A percentile compares a stretch with the other conserved stretches of the same genome.
Evolutionary conservation across 2,329 filamentous ascomycete genomes (phyloP).

Genomic region (Coniochaeta pulveracea): DNA sequence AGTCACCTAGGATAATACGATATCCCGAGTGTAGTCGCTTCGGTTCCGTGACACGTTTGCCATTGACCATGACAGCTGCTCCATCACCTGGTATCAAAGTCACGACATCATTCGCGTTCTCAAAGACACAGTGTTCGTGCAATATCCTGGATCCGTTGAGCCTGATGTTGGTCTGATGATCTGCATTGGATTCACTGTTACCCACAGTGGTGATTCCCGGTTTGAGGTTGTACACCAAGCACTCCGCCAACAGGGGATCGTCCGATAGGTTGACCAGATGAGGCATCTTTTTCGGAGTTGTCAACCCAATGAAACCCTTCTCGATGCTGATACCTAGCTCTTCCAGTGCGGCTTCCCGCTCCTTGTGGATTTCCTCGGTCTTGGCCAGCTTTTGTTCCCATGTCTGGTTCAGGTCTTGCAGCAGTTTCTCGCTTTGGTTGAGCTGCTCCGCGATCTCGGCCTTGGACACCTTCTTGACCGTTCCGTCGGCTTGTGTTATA

Average conservation of each 20-base stretch:
- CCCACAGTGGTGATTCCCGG: constrained; percentile 89
- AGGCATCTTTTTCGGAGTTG: constrained; percentile 97
- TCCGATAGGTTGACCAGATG: constrained; percentile 97
- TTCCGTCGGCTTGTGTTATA: constrained; percentile 76
- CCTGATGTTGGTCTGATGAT: constrained; percentile 72
- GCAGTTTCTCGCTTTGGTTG: constrained; percentile 90
- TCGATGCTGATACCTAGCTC: constrained; percentile 98
- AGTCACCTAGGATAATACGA: constrained; percentile 91
- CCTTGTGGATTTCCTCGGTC: constrained; percentile 95
- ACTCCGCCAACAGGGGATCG: constrained; percentile 86
- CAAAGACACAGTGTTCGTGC: constrained; percentile 85
- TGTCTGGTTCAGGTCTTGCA: constrained; percentile 92
- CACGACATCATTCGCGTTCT: constrained; percentile 79
- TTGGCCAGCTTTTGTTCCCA: constrained; percentile 96
- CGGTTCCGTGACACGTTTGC: constrained; percentile 75
- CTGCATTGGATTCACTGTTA: constrained; percentile 75
- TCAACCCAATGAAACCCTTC: constrained; percentile 91
- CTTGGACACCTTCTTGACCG: constrained; percentile 90
- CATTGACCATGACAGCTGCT: constrained; percentile 98
- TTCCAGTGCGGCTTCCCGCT: constrained; percentile 87
- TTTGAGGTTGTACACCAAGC: constrained; percentile 95
- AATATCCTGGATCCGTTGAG: constrained; percentile 90
- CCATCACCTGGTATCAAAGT: constrained; percentile 80
- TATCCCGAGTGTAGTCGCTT: constrained; percentile 84
- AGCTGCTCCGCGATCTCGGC: constrained; percentile 96